Conservation (phyloP, 768 basidiomycete genomes). For the Imleria badia region DNA sequence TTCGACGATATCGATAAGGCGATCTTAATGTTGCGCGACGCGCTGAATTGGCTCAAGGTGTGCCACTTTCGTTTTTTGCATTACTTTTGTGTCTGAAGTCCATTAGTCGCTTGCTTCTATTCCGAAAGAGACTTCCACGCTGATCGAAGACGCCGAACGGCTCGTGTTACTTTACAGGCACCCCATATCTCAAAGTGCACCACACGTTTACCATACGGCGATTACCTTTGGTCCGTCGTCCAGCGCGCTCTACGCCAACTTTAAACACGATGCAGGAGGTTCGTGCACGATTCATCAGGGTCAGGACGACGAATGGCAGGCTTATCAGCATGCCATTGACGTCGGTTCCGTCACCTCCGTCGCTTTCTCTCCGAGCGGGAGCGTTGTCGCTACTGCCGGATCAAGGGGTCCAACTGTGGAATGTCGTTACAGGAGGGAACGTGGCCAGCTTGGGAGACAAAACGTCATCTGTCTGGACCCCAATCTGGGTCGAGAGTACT, state of each 20-base stretch:
- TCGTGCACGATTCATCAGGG: background rate
- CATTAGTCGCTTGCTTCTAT: background rate
- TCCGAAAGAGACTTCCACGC: background rate
- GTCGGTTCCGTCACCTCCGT: conserved; percentile 6
- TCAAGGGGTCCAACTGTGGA: conserved; percentile 19
- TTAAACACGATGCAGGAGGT: conserved; percentile 10
- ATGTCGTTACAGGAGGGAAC: conserved; percentile 10
- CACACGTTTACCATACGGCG: conserved; percentile 14
- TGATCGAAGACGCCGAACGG: conserved; percentile 14
- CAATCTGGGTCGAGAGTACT: conserved; percentile 7
- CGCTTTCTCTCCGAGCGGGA: conserved; percentile 14
- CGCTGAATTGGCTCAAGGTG: conserved; percentile 13
- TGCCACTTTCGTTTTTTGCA: background rate
- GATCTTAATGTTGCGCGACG: conserved; percentile 9
- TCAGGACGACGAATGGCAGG: conserved; percentile 2
- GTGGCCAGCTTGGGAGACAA: conserved; percentile 12
- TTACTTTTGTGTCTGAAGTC: background rate
- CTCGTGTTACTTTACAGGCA: conserved; percentile 13
- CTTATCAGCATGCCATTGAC: conserved; percentile 5
- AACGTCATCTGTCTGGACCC: conserved; percentile 11
- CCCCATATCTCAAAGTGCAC: conserved; percentile 11
- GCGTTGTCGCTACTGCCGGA: conserved; percentile 9
- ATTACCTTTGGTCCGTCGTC: conserved; percentile 8
- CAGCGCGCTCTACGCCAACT: conserved; percentile 7
- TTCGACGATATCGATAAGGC: conserved; percentile 10